Evolutionary conservation across 1,284 basidiomycete genomes (phyloP), one percentile per base, ranked within the genome.

Genomic region (Kwoniella shivajii): DNA sequence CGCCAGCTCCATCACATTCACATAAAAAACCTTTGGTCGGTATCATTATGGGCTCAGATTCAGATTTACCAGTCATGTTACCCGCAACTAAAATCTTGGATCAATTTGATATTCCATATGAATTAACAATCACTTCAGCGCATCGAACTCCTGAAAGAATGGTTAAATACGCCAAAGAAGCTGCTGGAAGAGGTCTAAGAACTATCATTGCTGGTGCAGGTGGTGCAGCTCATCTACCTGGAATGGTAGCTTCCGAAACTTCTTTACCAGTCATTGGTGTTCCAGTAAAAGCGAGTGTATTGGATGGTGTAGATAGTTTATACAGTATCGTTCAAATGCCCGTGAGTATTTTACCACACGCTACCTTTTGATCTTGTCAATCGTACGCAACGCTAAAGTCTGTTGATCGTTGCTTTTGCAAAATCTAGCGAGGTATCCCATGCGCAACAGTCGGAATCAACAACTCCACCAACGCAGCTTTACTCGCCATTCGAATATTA

Each of bases 271-370:
- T 99, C 2, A 87, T 99, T 43, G 95, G 96, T 27, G 95, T 99
- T 0, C 95, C 95, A 1, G 94, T 99, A 54, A 97, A 95, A 75
- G 94, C 92, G 13, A 93, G 90, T 75, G 85, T 87, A 0, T 81
- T 99, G 22, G 95, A 97, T 76, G 95, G 95, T 4, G 93, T 99
- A 0, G 95, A 99, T 78, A 93, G 92, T 22, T 79, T 99, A 64
- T 88, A 97, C 76, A 94, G 90, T 73, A 99, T 99, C 67, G 92
- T 99, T 11, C 95, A 99, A 80, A 99, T 99, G 95, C 95, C 95
- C 16, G 91, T 93, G 70, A 69, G 89, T 83, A 45, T 11, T 48
- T 29, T 27, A 29, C 5, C 29, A 6, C 38, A 10, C n/a, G n/a
- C n/a, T n/a, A n/a, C n/a, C n/a, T n/a, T n/a, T n/a, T n/a, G n/a